Base-by-base conservation (phyloP, 306 rosid genomes). In the Ammopiptanthus mongolicus region DNA sequence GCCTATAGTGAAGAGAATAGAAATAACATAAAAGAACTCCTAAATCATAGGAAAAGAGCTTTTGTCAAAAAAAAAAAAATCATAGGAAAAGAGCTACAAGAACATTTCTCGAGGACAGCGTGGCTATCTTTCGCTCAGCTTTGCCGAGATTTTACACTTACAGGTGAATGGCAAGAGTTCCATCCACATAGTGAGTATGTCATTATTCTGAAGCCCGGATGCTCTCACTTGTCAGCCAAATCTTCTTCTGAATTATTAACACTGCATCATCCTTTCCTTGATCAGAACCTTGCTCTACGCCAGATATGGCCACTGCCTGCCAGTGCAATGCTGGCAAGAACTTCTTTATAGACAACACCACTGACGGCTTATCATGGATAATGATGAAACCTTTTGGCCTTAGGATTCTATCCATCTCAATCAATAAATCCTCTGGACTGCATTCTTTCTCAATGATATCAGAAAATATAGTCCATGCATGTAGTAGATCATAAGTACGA, bases 381-480 rank as follows among this genome's bases (percentile, higher is more conserved):
- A 95, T 91, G 81, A 91, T 3, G 73, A 95, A 91, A 67, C 97
- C 98, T 53, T 90, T 88, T 1, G 97, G 98, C 77, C 97, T 84
- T 8, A 90, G 84, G 8, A 95, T 87, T 75, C 97, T 87, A 76
- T 95, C 98, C 88, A 95, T 88, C 88, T 91, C 97, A n/a, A 95
- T 81, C 85, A 95, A 74, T 36, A 91, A 84, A 86, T 95, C 97
- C 82, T 87, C 90, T 1, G 73, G 80, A 69, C 96, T 90, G 69
- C 98, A 95, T 71, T 82, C 95, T 65, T 87, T 90, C 83, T 84
- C 88, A 77, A 87, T 85, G 61, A 91, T 82, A 74, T 90, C 89
- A 14, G 97, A 95, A 85, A 95, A 90, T 59, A 91, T 75, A 17
- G 86, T 85, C 95, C 88, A 91, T 22, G 96, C 97, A 63, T 95